Evolutionary conservation across 2,329 filamentous ascomycete species (phyloP).

Genomic region (Phialemoniopsis sp.): DNA sequence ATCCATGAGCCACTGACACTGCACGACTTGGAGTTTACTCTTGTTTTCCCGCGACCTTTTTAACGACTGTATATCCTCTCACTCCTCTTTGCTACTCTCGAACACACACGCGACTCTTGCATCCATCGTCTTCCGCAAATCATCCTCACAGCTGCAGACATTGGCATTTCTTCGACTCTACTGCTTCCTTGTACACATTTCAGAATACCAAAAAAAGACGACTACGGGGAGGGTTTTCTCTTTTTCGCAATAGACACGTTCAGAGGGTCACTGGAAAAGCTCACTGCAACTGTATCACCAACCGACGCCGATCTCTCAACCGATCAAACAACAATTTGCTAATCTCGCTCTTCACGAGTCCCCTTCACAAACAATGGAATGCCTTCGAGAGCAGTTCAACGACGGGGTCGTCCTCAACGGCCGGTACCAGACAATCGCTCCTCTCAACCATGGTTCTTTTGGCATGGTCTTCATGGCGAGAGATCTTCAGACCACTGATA

Average conservation of each 20-base stretch:
- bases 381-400: slow-evolving; percentile 78
- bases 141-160: no score
- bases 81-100: slow-evolving; percentile 19
- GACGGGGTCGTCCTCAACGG: slow-evolving; percentile 78
- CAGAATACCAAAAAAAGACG: neutral
- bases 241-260: slow-evolving; percentile 8
- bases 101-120: slow-evolving; percentile 6
- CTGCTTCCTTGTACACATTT: slow-evolving; percentile 4
- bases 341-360: slow-evolving; percentile 17
- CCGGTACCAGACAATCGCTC: slow-evolving; percentile 86
- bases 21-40: slow-evolving; percentile 35
- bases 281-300: slow-evolving; percentile 17
- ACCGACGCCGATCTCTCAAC: no score
- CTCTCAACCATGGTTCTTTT: slow-evolving; percentile 97
- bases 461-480: slow-evolving; percentile 96
- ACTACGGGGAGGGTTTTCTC: no score
- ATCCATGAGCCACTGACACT: slow-evolving; percentile 41
- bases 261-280: slow-evolving; percentile 6
- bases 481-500: slow-evolving; percentile 70
- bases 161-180: slow-evolving; percentile 1
- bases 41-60: slow-evolving; percentile 12
- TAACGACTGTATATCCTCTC: slow-evolving; percentile 20
- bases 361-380: slow-evolving; percentile 58
- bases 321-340: slow-evolving; percentile 5
- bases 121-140: neutral